Evolutionary conservation across 768 basidiomycete genomes (phyloP).

Genomic region (Lactarius indigo): DNA sequence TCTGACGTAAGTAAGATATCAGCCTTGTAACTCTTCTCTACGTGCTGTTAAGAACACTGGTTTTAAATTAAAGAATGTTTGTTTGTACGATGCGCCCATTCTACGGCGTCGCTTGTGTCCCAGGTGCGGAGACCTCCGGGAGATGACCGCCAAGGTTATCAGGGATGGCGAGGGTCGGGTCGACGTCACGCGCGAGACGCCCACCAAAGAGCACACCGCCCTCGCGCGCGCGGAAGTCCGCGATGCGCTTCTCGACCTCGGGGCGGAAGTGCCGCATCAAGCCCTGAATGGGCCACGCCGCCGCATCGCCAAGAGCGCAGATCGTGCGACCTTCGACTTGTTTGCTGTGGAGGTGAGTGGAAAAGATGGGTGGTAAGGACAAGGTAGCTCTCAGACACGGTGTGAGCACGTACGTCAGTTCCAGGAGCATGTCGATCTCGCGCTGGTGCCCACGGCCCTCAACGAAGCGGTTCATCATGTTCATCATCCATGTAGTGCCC

Average conservation of each 20-base stretch:
- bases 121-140: slow-evolving; percentile 36
- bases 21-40: slow-evolving; percentile 8
- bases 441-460: slow-evolving; percentile 86
- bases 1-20: background rate
- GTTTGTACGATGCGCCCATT: background rate
- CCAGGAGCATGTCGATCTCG: slow-evolving; percentile 98
- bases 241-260: slow-evolving; percentile 86
- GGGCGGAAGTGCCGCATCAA: slow-evolving; percentile 98
- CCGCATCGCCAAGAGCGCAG: slow-evolving; percentile 94
- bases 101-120: slow-evolving; percentile 6
- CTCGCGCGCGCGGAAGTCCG: slow-evolving; percentile 64
- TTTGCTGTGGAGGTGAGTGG: slow-evolving; percentile 51
- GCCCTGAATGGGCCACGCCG: slow-evolving; percentile 98
- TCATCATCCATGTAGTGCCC: slow-evolving; percentile 99
- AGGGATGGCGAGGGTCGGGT: slow-evolving; percentile 65
- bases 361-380: background rate
- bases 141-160: slow-evolving; percentile 65
- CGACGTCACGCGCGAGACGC: slow-evolving; percentile 59
- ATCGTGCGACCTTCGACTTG: slow-evolving; percentile 97
- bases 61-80: background rate
- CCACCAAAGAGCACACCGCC: slow-evolving; percentile 92
- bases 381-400: background rate
- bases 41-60: background rate
- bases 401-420: slow-evolving; percentile 66
- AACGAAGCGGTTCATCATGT: slow-evolving; percentile 98